Base-by-base conservation (phyloP, 768 basidiomycete species). In the Hemileccinum impolitum region DNA sequence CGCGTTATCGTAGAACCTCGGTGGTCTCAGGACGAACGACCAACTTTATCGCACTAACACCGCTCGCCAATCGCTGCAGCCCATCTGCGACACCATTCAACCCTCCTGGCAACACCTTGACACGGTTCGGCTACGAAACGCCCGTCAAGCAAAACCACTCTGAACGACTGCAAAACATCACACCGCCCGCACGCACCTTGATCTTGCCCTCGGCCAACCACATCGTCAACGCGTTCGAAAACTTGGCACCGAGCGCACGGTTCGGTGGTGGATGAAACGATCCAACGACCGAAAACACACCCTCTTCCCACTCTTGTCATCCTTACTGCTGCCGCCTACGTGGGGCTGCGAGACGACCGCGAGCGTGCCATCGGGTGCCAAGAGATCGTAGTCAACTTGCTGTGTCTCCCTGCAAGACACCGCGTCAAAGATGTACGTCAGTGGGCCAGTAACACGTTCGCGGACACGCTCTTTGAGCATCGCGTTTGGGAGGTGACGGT, bases 41-140 rank as follows among this genome's bases (percentile, higher is more conserved):
- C 3, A 75, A 52, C 60, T 76, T 77, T 13, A 56, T 56, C 1
- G 65, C 74, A 19, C 72, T 76, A 25, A 75, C 54, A 8, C 67
- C 56, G 7, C 55, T 37, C 51, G 59, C 48, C 46, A 75, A 31
- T 39, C 61, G 56, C 43, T 60, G 49, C 48, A 77, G 34, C 3
- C 68, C 72, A 35, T 52, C 51, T 1, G 43, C 47, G 7, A 76
- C 61, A 5, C 66, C 72, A 1, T 55, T 56, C 13, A 76, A 48
- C 0, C 75, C 73, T 17, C 61, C 60, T 1, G 72, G 64, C 15
- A 77, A 43, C 4, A 73, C 63, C 51, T 76, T 70, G 14, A 72
- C 54, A n/a, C 56, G 52, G 44, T 68, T 70, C 1, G 72, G 73
- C 73, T 70, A 39, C 36, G n/a, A 18, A 18, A 37, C 18, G 12